Percentiles rank a stretch among this genome's conserved stretches.
Evolutionary conservation across 1,284 basidiomycete species (phyloP).

Genomic region (Omphalotus olearius): DNA sequence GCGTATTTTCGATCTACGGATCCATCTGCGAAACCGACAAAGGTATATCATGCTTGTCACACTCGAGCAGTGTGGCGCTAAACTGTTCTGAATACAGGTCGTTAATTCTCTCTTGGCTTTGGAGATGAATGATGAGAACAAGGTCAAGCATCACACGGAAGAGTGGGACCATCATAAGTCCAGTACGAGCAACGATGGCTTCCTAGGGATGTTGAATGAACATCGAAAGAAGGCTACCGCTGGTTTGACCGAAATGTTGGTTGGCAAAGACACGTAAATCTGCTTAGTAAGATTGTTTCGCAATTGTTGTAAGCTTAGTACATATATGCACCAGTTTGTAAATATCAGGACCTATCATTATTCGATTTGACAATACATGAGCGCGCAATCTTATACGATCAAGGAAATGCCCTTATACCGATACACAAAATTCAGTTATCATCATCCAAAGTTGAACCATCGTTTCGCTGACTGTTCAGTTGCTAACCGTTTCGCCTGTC

Average conservation of each 20-base stretch:
- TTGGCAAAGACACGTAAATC: constrained; percentile 20
- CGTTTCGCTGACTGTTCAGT: constrained; percentile 55
- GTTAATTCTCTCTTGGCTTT: constrained; percentile 45
- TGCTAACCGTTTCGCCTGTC: constrained; percentile 57
- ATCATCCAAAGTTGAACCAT: constrained; percentile 51
- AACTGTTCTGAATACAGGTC: constrained; percentile 23
- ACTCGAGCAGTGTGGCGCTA: background rate
- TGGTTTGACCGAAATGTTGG: constrained; percentile 30
- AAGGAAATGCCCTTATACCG: too few species aligned
- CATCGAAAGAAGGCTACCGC: constrained; percentile 42
- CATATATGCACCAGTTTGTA: too few species aligned
- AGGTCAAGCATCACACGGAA: constrained; percentile 39
- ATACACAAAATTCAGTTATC: background rate
- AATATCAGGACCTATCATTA: too few species aligned
- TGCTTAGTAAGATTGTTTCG: background rate
- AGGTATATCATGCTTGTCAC: constrained; percentile 23
- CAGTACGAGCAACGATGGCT: constrained; percentile 38
- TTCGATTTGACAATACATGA: too few species aligned
- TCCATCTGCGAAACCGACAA: constrained; percentile 32
- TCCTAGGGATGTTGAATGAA: constrained; percentile 44
- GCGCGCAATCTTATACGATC: background rate
- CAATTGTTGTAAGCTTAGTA: background rate
- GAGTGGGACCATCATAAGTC: constrained; percentile 46
- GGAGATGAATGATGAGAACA: constrained; percentile 33
- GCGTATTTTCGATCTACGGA: constrained; percentile 39